Conservation (phyloP, 2,329 filamentous ascomycete genomes). For the Hymenoscyphus occultus region DNA sequence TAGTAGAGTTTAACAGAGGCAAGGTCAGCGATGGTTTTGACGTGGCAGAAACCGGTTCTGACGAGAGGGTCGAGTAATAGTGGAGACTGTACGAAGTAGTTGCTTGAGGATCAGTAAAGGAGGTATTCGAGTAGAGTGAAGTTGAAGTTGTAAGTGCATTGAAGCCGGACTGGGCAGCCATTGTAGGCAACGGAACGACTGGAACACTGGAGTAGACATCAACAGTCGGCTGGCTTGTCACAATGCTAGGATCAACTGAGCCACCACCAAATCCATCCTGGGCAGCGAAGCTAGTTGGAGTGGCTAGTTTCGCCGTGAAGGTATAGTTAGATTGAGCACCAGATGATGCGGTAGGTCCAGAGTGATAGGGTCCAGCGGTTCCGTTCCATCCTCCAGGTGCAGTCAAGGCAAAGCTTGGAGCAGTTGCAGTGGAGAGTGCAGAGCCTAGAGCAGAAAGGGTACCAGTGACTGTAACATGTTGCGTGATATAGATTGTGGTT, state of each 20-base stretch:
- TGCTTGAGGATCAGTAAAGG: not conserved
- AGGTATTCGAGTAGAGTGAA: not conserved
- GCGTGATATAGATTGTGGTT: conserved; percentile 15
- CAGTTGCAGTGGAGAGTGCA: conserved; percentile 3
- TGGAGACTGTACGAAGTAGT: not conserved
- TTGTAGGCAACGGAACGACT: conserved; percentile 12
- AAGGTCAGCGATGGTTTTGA: not conserved
- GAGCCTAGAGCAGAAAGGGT: conserved; percentile 11
- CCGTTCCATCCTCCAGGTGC: conserved; percentile 27
- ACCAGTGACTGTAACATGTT: conserved; percentile 19
- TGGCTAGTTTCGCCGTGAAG: not conserved
- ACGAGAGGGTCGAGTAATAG: not conserved
- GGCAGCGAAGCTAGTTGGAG: conserved; percentile 3
- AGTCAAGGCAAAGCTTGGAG: conserved; percentile 17
- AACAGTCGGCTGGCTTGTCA: conserved; percentile 16
- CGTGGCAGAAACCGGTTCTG: not conserved
- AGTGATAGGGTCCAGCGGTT: not conserved
- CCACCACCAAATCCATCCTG: conserved; percentile 9
- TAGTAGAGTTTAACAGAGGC: not conserved
- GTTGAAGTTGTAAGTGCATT: conserved; percentile 6
- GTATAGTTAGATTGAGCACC: not conserved
- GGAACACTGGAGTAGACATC: conserved; percentile 16
- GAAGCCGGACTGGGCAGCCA: conserved; percentile 22
- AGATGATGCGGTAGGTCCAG: not conserved
- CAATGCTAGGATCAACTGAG: not conserved